Base-by-base conservation (phyloP, 148 eudicot genomes). In the Chenopodium album region DNA sequence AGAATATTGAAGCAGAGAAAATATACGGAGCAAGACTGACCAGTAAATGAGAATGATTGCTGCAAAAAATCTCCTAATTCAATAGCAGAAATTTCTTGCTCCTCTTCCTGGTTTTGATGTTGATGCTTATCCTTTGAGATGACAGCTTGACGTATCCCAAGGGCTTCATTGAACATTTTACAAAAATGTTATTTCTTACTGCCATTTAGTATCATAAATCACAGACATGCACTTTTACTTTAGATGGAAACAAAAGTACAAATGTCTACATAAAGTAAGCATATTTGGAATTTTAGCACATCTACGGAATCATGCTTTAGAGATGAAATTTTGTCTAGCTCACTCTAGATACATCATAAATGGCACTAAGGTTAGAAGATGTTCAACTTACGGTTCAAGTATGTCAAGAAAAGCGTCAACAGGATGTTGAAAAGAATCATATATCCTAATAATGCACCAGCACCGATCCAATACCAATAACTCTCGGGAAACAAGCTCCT, bases 381-480 rank as follows among this genome's bases (percentile, higher is more conserved):
- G 65, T 47, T 82, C 77, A 37, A 84, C 99, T 92, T 90, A 97
- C 99, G 98, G 73, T 97, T 94, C 66, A 97, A 93, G 82, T 88
- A 90, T 68, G 97, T 89, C 90, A 97, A 84, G 89, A 89, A 89
- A 73, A 96, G 80, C 23, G 95, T 92, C 87, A 91, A 92, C 84
- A 94, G 94, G 73, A 90, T 72, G 87, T 97, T 94, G 91, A 97
- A 88, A 79, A 94, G 63, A 69, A 92, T 56, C 67, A 86, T 90
- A 72, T 94, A 97, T 71, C 99, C 98, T 70, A 97, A 82, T 84
- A 97, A 88, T 69, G 99, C 99, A 72, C 95, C 97, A 81, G 88
- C 91, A 12, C 99, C 99, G 82, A 97, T 91, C 99, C 99, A 97
- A 81, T 90, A 94, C 99, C 99, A 97, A 88, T 94, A 92, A 80